Base-by-base conservation (phyloP, 129 eudicot species). In the Kitagawia praeruptora region DNA sequence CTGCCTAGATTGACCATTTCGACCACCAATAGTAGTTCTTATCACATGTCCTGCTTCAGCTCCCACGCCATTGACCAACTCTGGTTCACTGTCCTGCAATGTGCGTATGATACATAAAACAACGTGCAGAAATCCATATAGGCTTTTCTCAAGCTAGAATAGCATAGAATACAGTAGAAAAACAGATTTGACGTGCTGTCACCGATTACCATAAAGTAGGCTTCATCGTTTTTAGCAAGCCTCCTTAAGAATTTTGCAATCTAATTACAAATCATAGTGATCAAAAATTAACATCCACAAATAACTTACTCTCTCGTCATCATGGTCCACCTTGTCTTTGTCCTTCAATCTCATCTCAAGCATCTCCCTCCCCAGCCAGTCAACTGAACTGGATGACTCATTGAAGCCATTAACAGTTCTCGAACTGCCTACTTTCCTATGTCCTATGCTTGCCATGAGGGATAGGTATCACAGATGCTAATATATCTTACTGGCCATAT, bases 21-120 rank as follows among this genome's bases (percentile, higher is more conserved):
- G 95, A 70, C 98, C 99, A 40, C 98, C 99, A 61, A 91, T 85
- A 47, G 91, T 89, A 75, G 95, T 92, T 85, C 95, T 87, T 77
- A 96, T 92, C 18, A 92, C 97, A 88, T 96, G 98, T 72, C 99
- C 98, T 70, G 90, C 93, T 91, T 92, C 98, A 70, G 96, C 85
- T 79, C 97, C 95, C 77, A 91, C 92, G 40, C 98, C 99, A 44
- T 87, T 90, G 71, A 92, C 87, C 72, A 88, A 75, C 84, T 92
- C 99, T 28, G 97, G 97, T 84, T 95, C 99, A 87, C 97, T 89
- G 72, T 90, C 99, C 94, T 95, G 93, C 58, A 87, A 83, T 27
- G 80, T 4, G 18, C 21, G 41, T 45, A 63, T 75, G 0, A 70
- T 45, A 21, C 41, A 67, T 67, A 31, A 71, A 67, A 82, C 28